Evolutionary conservation across 768 basidiomycete species (phyloP).

Genomic region (Tricholoma sp.): DNA sequence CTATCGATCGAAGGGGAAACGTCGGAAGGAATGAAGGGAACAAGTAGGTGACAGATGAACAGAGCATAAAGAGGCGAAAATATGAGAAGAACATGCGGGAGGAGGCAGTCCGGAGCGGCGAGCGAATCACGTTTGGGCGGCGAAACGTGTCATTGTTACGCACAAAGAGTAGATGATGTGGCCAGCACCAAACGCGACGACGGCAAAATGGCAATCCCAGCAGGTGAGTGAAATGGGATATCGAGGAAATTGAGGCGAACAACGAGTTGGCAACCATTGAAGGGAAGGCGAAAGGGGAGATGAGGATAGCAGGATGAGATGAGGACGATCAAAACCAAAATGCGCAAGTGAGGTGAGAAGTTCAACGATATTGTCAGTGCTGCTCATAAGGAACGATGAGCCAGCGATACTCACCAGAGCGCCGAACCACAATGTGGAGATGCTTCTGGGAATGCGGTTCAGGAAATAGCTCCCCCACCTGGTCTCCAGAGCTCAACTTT

Average conservation of each 20-base stretch:
- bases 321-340: not conserved
- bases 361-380: too few relatives aligned
- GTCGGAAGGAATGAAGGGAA: too few relatives aligned
- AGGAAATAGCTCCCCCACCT: not conserved
- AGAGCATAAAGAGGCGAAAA: too few relatives aligned
- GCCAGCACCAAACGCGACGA: not conserved
- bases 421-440: not conserved
- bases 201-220: not conserved
- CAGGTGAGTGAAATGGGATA: too few relatives aligned
- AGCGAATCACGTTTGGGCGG: too few relatives aligned
- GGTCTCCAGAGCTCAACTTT: not conserved
- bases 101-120: too few relatives aligned
- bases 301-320: not conserved
- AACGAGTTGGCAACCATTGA: too few relatives aligned
- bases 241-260: too few relatives aligned
- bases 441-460: not conserved
- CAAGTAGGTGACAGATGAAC: too few relatives aligned
- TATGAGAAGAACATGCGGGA: too few relatives aligned
- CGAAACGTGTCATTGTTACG: not conserved
- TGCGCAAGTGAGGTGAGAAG: not conserved
- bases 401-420: not conserved
- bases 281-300: too few relatives aligned
- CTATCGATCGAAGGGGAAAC: not conserved
- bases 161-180: not conserved
- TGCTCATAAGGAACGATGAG: not conserved